phyloP scores from a whole-genome alignment of 768 basidiomycete genomes.

The Boletus rubroflammeus region DNA sequence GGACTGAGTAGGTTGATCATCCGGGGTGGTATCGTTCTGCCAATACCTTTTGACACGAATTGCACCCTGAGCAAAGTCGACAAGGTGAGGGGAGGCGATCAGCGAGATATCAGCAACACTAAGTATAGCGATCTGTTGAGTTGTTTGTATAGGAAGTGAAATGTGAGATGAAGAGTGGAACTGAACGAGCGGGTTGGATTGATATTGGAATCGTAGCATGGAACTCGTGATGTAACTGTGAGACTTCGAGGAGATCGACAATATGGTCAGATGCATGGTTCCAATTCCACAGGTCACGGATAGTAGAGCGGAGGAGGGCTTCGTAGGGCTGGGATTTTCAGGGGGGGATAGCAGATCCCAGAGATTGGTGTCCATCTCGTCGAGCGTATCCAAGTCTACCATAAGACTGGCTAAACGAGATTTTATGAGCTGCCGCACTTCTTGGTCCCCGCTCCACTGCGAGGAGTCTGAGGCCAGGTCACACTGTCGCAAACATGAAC shows the following conservation, averaged over 20 bases:
- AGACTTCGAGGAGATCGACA: conserved; percentile 19
- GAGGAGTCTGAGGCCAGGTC: conserved; percentile 23
- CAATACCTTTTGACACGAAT: conserved; percentile 48
- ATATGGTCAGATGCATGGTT: conserved; percentile 17
- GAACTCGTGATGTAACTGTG: conserved; percentile 25
- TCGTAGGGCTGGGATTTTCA: conserved; percentile 3
- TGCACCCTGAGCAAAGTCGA: conserved; percentile 54
- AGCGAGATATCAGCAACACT: conserved; percentile 41
- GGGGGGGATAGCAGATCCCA: conserved; percentile 24
- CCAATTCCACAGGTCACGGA: conserved; percentile 20
- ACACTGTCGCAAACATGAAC: conserved; percentile 48
- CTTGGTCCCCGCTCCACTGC: conserved; percentile 22
- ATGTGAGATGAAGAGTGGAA: conserved; percentile 12
- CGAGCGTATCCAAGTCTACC: conserved; percentile 44
- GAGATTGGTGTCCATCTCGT: conserved; percentile 20
- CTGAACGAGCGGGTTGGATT: conserved; percentile 7
- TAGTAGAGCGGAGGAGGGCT: conserved; percentile 4
- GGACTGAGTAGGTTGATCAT: neutral
- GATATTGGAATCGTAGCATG: conserved; percentile 25
- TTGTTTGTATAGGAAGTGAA: conserved; percentile 10
- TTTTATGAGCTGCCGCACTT: conserved; percentile 36
- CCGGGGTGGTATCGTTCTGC: neutral
- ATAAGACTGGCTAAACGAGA: conserved; percentile 35
- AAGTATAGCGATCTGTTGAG: conserved; percentile 30
- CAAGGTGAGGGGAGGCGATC: conserved; percentile 52